Evolutionary conservation across 371 early-diverging fungal genomes (phyloP).

Genomic region (Zopfochytrium polystomum): DNA sequence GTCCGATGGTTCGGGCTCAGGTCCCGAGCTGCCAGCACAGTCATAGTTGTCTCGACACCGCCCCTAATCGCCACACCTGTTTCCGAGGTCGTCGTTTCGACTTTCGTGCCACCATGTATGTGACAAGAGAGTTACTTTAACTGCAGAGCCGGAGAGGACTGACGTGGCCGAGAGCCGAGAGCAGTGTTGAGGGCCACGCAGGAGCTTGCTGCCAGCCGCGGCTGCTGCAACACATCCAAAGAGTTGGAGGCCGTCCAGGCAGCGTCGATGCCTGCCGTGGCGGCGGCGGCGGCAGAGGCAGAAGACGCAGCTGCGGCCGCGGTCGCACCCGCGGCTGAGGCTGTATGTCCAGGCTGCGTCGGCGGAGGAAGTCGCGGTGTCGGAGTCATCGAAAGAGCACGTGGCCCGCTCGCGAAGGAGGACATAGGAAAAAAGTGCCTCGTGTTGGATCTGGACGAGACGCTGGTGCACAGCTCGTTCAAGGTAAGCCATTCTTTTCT

Average conservation of each 20-base stretch:
- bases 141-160: not conserved
- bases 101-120: conserved; percentile 7
- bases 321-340: not conserved
- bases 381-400: conserved; percentile 5
- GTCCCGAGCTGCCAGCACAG: conserved; percentile 1
- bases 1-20: no score
- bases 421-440: no score
- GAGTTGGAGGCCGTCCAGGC: not conserved
- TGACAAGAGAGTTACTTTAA: not conserved
- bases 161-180: no score
- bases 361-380: not conserved
- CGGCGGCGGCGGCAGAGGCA: not conserved
- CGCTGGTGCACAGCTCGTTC: conserved; percentile 82
- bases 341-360: not conserved
- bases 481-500: conserved; percentile 38
- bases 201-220: not conserved
- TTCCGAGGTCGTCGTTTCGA: not conserved
- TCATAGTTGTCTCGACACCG: not conserved
- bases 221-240: not conserved
- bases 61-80: not conserved
- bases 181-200: no score
- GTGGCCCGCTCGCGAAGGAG: not conserved
- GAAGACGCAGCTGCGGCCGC: not conserved
- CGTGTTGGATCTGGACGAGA: conserved; percentile 82
- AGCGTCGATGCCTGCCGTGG: not conserved